Evolutionary conservation across 495 filamentous ascomycete species (phyloP).

Genomic region (Filosporella fistucella): DNA sequence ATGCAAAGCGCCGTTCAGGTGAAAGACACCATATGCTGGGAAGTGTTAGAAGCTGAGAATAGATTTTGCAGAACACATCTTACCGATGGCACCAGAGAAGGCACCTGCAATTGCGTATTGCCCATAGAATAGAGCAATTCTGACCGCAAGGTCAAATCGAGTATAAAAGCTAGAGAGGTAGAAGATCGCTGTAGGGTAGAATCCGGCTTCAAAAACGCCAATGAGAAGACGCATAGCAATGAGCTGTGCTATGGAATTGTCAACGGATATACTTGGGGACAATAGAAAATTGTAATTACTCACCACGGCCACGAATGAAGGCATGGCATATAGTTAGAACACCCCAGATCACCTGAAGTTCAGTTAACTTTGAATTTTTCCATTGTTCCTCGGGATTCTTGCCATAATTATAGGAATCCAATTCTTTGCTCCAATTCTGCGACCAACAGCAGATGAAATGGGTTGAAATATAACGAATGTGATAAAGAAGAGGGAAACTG

Average conservation of each 20-base stretch:
- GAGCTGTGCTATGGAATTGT: slow-evolving; percentile 22
- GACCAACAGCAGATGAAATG: too few relatives aligned
- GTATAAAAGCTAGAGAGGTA: slow-evolving; percentile 26
- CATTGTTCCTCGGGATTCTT: too few relatives aligned
- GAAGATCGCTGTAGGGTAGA: slow-evolving; percentile 26
- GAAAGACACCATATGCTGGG: slow-evolving; percentile 26
- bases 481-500: too few relatives aligned
- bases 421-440: too few relatives aligned
- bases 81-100: slow-evolving; percentile 33
- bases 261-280: slow-evolving; percentile 38
- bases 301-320: slow-evolving; percentile 33
- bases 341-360: too few relatives aligned
- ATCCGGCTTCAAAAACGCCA: slow-evolving; percentile 37
- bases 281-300: slow-evolving; percentile 24
- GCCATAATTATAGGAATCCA: too few relatives aligned
- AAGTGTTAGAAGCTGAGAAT: background rate
- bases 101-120: slow-evolving; percentile 54
- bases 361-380: too few relatives aligned
- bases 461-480: too few relatives aligned
- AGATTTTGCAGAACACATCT: slow-evolving; percentile 4
- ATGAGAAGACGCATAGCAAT: slow-evolving; percentile 34
- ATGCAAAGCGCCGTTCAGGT: slow-evolving; percentile 28
- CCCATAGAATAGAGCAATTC: slow-evolving; percentile 25
- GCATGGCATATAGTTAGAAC: slow-evolving; percentile 42
- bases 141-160: slow-evolving; percentile 18